Conservation (phyloP, 495 filamentous ascomycete genomes). For the Glonium stellatum region DNA sequence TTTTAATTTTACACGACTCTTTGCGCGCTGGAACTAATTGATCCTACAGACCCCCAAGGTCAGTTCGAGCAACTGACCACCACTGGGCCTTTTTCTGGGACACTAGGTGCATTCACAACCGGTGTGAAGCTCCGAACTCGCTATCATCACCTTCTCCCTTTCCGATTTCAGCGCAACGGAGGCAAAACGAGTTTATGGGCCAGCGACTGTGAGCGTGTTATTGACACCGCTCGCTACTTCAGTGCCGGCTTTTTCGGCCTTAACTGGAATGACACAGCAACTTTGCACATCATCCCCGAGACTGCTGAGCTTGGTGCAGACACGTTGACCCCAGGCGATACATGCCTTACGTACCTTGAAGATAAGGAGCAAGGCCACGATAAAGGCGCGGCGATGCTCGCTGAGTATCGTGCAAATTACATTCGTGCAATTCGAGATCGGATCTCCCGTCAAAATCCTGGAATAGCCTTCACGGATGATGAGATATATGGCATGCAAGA, state of each 20-base stretch:
- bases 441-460: conserved; percentile 41
- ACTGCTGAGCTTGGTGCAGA: conserved; percentile 44
- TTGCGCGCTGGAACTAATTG: not conserved
- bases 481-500: conserved; percentile 58
- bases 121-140: conserved; percentile 51
- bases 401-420: conserved; percentile 45
- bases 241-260: conserved; percentile 51
- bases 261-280: conserved; percentile 41
- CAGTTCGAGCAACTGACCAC: conserved; percentile 50
- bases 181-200: conserved; percentile 46
- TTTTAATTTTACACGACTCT: not conserved
- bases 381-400: conserved; percentile 43
- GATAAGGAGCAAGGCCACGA: conserved; percentile 46
- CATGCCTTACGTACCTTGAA: conserved; percentile 46
- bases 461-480: conserved; percentile 34
- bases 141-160: conserved; percentile 43
- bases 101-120: conserved; percentile 48
- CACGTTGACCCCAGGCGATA: conserved; percentile 54
- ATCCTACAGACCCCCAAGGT: conserved; percentile 16
- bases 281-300: conserved; percentile 49
- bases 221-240: conserved; percentile 53
- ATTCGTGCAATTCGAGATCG: conserved; percentile 42
- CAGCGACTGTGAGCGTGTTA: conserved; percentile 49
- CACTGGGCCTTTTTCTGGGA: conserved; percentile 53
- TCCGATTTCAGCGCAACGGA: not conserved